These are phyloP conservation scores for Alternaria incomplexa DNA, from an alignment of 2,329 filamentous ascomycete species.

Conservation along the genomic window DNA sequence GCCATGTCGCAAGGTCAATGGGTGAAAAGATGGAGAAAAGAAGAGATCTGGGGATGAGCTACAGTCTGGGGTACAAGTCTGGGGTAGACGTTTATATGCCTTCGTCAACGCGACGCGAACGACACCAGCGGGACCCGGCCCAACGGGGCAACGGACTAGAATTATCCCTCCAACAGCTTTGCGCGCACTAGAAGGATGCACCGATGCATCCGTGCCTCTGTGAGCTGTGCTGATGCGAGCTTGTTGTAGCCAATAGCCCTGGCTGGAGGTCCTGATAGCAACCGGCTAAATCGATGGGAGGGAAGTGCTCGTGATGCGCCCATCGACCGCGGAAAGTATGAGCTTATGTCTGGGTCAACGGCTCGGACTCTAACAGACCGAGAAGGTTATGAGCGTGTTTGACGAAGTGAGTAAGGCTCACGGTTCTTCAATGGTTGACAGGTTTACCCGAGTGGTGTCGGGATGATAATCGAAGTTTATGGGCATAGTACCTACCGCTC, in stretches of 20 bases:
- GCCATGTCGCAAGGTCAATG: conserved; percentile 17
- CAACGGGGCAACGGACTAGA: conserved; percentile 2
- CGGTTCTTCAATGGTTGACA: neutral
- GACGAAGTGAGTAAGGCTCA: neutral
- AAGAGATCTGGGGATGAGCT: conserved; percentile 5
- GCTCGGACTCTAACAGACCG: neutral
- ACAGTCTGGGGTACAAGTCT: conserved; percentile 10
- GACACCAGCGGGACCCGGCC: neutral
- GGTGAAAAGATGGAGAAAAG: neutral
- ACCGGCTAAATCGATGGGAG: conserved; percentile 10
- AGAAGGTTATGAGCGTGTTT: neutral
- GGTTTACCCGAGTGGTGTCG: neutral
- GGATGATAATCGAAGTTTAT: neutral
- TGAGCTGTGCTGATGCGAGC: neutral
- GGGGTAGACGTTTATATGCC: conserved; percentile 9
- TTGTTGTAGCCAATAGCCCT: neutral
- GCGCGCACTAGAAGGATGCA: neutral
- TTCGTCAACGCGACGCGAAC: neutral
- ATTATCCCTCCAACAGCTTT: conserved; percentile 8
- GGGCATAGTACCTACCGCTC: neutral
- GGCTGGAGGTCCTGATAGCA: neutral
- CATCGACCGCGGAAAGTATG: neutral
- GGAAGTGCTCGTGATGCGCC: neutral
- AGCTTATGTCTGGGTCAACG: neutral
- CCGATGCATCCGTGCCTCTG: neutral